Evolutionary conservation across 768 basidiomycete species (phyloP).

Genomic region (Pisolithus orientalis): DNA sequence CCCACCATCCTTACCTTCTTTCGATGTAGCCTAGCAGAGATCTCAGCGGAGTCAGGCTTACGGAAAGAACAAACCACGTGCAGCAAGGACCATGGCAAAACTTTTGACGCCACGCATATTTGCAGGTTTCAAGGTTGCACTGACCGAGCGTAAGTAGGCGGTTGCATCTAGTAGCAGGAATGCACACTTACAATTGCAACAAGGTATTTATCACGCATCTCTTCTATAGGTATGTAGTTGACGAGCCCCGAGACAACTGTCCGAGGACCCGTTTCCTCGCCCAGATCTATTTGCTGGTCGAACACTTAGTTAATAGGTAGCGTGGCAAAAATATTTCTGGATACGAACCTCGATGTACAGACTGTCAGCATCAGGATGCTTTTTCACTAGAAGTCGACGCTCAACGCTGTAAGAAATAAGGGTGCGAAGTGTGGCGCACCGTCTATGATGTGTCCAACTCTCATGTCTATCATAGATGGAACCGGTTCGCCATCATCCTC

Average conservation of each 20-base stretch:
- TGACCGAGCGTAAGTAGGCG: slow-evolving; percentile 18
- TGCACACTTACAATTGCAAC: slow-evolving; percentile 64
- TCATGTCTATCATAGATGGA: slow-evolving; percentile 95
- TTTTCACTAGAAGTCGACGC: slow-evolving; percentile 55
- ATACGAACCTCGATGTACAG: slow-evolving; percentile 83
- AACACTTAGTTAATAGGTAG: slow-evolving; percentile 11
- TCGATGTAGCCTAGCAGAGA: slow-evolving; percentile 68
- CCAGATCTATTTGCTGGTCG: slow-evolving; percentile 86
- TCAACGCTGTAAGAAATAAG: neutral
- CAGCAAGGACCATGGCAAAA: slow-evolving; percentile 95
- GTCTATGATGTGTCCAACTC: slow-evolving; percentile 90
- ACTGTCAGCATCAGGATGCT: slow-evolving; percentile 95
- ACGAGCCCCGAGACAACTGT: slow-evolving; percentile 97
- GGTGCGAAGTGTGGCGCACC: slow-evolving; percentile 41
- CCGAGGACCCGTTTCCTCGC: slow-evolving; percentile 89
- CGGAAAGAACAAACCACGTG: slow-evolving; percentile 29
- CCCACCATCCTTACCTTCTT: slow-evolving; percentile 83
- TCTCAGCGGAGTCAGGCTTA: neutral
- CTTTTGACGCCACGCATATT: slow-evolving; percentile 98
- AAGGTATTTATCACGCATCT: slow-evolving; percentile 80
- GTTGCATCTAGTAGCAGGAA: neutral
- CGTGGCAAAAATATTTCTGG: neutral
- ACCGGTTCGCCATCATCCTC: slow-evolving; percentile 76
- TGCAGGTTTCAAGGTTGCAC: slow-evolving; percentile 93
- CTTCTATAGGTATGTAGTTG: slow-evolving; percentile 91